A percentile compares a stretch with the other conserved stretches of the same genome.
phyloP scores from a whole-genome alignment of 495 filamentous ascomycete genomes.

The Cercophora samala region DNA sequence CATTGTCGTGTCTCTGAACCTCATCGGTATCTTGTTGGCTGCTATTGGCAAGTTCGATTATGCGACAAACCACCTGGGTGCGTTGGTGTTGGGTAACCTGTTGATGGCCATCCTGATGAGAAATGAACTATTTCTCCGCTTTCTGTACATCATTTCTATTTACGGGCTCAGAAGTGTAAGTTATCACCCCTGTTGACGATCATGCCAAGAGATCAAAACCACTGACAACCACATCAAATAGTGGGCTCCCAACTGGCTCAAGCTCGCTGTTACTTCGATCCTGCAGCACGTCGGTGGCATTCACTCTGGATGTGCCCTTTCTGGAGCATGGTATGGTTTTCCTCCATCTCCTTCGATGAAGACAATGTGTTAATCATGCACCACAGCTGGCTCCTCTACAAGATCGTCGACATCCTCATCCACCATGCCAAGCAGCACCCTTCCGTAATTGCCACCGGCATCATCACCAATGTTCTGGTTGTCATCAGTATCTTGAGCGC shows the following conservation, averaged over 20 bases:
- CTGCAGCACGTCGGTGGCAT: slow-evolving; percentile 47
- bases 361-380: slow-evolving; percentile 14
- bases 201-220: background rate
- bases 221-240: slow-evolving; percentile 22
- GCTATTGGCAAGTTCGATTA: slow-evolving; percentile 37
- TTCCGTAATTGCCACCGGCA: slow-evolving; percentile 40
- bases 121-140: slow-evolving; percentile 43
- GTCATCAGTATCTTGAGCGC: slow-evolving; percentile 44
- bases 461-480: slow-evolving; percentile 43
- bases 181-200: slow-evolving; percentile 13
- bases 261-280: slow-evolving; percentile 39
- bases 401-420: slow-evolving; percentile 43
- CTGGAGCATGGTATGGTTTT: slow-evolving; percentile 37
- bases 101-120: slow-evolving; percentile 43
- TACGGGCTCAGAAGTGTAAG: slow-evolving; percentile 42
- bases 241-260: slow-evolving; percentile 43
- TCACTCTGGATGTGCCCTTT: slow-evolving; percentile 45
- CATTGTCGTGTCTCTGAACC: slow-evolving; percentile 39
- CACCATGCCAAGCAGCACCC: slow-evolving; percentile 30
- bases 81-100: slow-evolving; percentile 44
- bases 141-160: slow-evolving; percentile 41
- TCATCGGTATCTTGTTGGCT: slow-evolving; percentile 39
- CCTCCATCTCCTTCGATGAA: background rate
- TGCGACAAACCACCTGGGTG: slow-evolving; percentile 42
- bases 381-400: slow-evolving; percentile 42